Evolutionary conservation across 1,284 basidiomycete species (phyloP).

Genomic region (Megacollybia platyphylla): DNA sequence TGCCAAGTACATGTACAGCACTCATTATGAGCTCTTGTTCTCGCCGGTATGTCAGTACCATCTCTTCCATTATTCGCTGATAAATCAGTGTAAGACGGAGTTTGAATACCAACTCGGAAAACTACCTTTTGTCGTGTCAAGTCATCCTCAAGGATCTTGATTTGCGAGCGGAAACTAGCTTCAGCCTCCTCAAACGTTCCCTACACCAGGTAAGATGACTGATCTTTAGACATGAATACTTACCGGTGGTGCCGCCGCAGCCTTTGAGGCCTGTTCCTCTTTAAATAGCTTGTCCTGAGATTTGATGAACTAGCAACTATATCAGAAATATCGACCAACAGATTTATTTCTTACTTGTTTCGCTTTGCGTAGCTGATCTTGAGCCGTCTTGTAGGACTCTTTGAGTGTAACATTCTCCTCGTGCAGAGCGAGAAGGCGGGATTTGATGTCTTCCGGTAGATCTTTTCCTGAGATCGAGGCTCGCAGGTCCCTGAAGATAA

Average conservation of each 20-base stretch:
- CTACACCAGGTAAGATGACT: slow-evolving; percentile 15
- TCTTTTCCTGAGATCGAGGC: slow-evolving; percentile 63
- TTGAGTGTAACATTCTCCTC: slow-evolving; percentile 64
- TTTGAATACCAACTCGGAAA: slow-evolving; percentile 1
- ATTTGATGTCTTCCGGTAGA: slow-evolving; percentile 71
- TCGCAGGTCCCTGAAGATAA: slow-evolving; percentile 48
- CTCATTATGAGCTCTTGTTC: slow-evolving; percentile 77
- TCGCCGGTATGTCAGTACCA: slow-evolving; percentile 48
- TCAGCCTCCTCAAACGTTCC: slow-evolving; percentile 62
- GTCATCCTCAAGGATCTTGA: slow-evolving; percentile 63
- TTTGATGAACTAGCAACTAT: slow-evolving; percentile 66
- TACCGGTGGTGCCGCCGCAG: slow-evolving; percentile 17
- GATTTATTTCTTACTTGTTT: slow-evolving; percentile 41
- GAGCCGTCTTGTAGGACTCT: slow-evolving; percentile 57
- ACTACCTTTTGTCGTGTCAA: slow-evolving; percentile 46
- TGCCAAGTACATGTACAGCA: slow-evolving; percentile 59
- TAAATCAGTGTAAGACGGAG: slow-evolving; percentile 5
- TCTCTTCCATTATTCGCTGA: slow-evolving; percentile 42
- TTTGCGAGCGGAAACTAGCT: slow-evolving; percentile 53
- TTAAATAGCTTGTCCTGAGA: slow-evolving; percentile 83
- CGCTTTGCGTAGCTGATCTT: slow-evolving; percentile 77
- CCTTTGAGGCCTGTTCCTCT: slow-evolving; percentile 51
- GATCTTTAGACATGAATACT: slow-evolving; percentile 4
- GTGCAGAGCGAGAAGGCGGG: slow-evolving; percentile 64
- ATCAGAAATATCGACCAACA: slow-evolving; percentile 1